These are phyloP conservation scores for Thozetella sp. DNA, from an alignment of 495 filamentous ascomycete species.

Conservation along the genomic window DNA sequence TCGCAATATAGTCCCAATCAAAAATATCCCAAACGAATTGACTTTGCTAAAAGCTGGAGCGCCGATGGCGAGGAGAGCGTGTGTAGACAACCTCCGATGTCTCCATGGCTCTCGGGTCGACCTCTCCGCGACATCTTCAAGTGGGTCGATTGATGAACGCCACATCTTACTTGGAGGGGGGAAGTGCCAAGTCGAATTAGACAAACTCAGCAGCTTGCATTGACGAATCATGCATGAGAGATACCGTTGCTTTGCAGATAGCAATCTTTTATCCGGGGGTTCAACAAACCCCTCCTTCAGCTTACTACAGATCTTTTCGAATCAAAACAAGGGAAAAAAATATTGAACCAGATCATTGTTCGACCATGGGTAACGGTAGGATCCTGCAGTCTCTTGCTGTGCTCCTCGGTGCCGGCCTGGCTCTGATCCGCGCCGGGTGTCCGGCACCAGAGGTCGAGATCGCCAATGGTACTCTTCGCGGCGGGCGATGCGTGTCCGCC, in stretches of 20 bases:
- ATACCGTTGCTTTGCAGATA: background rate
- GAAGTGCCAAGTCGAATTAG: background rate
- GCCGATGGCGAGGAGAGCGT: background rate
- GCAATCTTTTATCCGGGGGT: background rate
- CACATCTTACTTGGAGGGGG: background rate
- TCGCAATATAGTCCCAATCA: background rate
- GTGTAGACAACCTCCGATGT: background rate
- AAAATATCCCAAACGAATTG: background rate
- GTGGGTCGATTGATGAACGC: background rate
- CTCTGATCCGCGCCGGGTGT: background rate
- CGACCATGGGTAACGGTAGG: background rate
- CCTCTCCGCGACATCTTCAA: background rate
- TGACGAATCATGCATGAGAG: background rate
- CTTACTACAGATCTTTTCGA: background rate
- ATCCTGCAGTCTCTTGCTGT: background rate
- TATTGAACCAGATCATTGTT: background rate
- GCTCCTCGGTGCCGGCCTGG: background rate
- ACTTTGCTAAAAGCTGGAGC: background rate
- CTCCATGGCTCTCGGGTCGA: background rate
- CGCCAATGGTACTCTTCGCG: conserved; percentile 13
- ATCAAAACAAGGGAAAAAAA: background rate
- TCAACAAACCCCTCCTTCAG: background rate
- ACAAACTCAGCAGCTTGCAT: background rate
- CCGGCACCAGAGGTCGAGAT: background rate
- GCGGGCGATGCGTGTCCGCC: conserved; percentile 13